Evolutionary conservation across 306 rosid genomes (phyloP), one percentile per base, ranked within the genome.

Genomic region (Glycine latifolia): DNA sequence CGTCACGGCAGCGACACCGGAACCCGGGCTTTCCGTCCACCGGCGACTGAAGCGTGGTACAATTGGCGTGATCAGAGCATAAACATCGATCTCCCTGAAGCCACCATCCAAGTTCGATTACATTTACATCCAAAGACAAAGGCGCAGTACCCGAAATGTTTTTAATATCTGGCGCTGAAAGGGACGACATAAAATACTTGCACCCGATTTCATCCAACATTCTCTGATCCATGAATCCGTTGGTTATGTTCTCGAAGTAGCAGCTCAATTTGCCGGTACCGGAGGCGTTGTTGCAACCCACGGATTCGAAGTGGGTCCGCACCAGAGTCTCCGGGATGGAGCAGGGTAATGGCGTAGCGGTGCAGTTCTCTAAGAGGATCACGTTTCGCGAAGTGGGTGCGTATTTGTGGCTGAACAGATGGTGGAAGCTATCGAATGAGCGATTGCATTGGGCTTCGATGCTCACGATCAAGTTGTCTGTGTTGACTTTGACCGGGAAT

Each of bases 51-150:
- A 88, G 10, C 9, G 0, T 0, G 7, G 87, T 81, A 77, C 99
- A 95, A 56, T 85, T 81, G 13, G 97, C 92, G 63, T 90, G 46
- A 8, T 3, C 8, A 37, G 87, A 87, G 74, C 99, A 95, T 6
- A 6, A 65, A 75, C 99, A 95, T 4, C 26, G 46, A 74, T 3
- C 65, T 26, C 99, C 99, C 3, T 82, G 81, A 35, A 91, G 62
- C 99, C 98, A 95, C 98, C 98, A 95, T 5, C 87, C 97, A 35
- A 95, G 90, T 71, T 89, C 92, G 39, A 88, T 88, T 13, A 86
- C 86, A 79, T 84, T 91, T 10, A 95, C 89, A 69, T 89, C 94
- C 88, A 95, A 82, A 3, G 91, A 85, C 69, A 91, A 58, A 80
- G 86, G 77, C 13, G 79, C 9, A n/a, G 49, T 26, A 26, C 31